Conservation (phyloP, 768 basidiomycete genomes). For the Lentinula sp. region DNA sequence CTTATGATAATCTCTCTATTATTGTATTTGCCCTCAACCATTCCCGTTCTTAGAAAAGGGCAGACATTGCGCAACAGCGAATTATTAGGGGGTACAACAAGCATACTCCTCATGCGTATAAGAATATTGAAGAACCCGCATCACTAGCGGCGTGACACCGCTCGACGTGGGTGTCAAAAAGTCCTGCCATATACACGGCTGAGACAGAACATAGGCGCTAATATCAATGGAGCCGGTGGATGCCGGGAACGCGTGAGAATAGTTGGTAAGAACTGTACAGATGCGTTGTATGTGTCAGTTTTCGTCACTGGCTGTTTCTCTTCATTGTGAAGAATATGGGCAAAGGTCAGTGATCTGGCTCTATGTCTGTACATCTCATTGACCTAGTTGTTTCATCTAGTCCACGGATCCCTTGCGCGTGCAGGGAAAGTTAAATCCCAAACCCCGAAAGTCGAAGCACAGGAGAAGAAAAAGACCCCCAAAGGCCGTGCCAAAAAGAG, state of each 20-base stretch:
- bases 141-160: too few relatives aligned
- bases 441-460: constrained; percentile 95
- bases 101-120: too few relatives aligned
- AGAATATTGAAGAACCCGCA: too few relatives aligned
- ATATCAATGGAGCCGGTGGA: not conserved
- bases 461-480: constrained; percentile 98
- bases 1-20: too few relatives aligned
- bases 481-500: constrained; percentile 99
- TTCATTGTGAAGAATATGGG: constrained; percentile 48
- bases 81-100: too few relatives aligned
- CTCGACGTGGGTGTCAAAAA: too few relatives aligned
- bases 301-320: not conserved
- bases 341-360: constrained; percentile 42
- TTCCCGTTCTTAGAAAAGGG: too few relatives aligned
- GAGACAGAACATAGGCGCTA: too few relatives aligned
- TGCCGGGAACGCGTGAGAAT: not conserved
- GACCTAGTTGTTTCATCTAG: constrained; percentile 29
- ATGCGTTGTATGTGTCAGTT: not conserved
- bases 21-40: too few relatives aligned
- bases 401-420: constrained; percentile 99
- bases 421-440: constrained; percentile 99
- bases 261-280: not conserved
- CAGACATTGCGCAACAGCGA: too few relatives aligned
- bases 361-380: not conserved
- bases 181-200: too few relatives aligned